Base-by-base conservation (phyloP, 805 yeast species). In the Pichia insulana region DNA sequence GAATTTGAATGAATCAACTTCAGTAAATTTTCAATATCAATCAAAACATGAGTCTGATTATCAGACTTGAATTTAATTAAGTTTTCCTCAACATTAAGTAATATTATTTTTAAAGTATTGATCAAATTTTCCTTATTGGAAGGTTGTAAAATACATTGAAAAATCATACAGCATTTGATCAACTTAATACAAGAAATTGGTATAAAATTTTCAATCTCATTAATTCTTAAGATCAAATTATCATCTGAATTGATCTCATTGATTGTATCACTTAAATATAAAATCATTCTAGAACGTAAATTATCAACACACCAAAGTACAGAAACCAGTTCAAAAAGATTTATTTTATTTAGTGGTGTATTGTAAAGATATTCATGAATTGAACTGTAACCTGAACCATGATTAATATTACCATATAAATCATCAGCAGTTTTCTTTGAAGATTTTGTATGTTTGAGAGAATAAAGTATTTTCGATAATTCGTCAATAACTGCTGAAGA, bases 131-230 rank as follows among this genome's bases (percentile, higher is more conserved):
- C 43, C 3, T 50, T 41, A 42, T 55, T 50, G 11, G 34, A 42
- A n/a, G 62, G 58, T 30, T 53, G 42, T 17, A 59, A 36, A 19
- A 61, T 36, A 41, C 53, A 45, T 40, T 53, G 54, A 44, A 62
- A 57, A 12, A 60, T 50, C n/a, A 52, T 52, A 34, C 46, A 52
- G 39, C 53, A 51, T 43, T 58, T 61, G 15, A 46, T 44, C 32
- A 62, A 46, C 34, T 54, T 55, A 16, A 51, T 52, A 46, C 60
- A 55, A 10, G 41, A 40, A 2, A 43, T 36, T 27, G 64, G 65
- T 30, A 61, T 52, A 31, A 51, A 45, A 4, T 16, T 26, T 32
- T 46, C 50, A 22, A 43, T 40, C 25, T 25, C 26, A 16, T 39
- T 36, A 27, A 40, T 40, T 20, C 37, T 42, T 6, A 7, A 17